Percentiles rank a stretch among this genome's conserved stretches.
phyloP scores from a whole-genome alignment of 2,329 filamentous ascomycete genomes.

The Alternaria sp. region DNA sequence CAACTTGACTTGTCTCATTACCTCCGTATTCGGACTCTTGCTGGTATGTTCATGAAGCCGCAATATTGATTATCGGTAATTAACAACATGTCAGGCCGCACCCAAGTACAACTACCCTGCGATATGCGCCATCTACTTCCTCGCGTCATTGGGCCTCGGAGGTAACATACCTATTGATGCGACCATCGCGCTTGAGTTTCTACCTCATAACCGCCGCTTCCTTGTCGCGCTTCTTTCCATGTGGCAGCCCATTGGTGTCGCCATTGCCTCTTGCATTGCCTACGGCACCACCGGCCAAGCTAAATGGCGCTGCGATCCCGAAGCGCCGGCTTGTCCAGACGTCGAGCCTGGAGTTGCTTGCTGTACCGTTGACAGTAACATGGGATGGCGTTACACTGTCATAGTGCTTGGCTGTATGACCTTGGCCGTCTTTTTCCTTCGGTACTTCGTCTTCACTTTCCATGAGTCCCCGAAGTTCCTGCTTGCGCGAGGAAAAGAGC shows the following conservation, averaged over 20 bases:
- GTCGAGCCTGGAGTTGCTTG: constrained; percentile 3
- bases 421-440: constrained; percentile 34
- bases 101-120: constrained; percentile 39
- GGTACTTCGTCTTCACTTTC: constrained; percentile 38
- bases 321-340: constrained; percentile 22
- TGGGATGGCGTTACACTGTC: constrained; percentile 41
- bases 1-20: constrained; percentile 37
- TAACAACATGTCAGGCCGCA: constrained; percentile 26
- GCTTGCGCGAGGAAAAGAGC: constrained; percentile 31
- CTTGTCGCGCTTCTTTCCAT: constrained; percentile 39
- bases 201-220: constrained; percentile 35
- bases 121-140: constrained; percentile 38
- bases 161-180: constrained; percentile 40
- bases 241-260: constrained; percentile 40
- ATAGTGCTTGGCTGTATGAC: constrained; percentile 37
- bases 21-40: constrained; percentile 32
- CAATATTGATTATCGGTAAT: neutral
- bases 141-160: constrained; percentile 33
- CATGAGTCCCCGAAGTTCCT: constrained; percentile 39
- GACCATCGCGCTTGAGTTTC: constrained; percentile 35
- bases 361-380: constrained; percentile 25
- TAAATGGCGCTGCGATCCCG: constrained; percentile 36
- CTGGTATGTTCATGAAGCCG: constrained; percentile 13
- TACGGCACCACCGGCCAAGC: constrained; percentile 31
- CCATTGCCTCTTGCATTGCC: constrained; percentile 34